phyloP scores from a whole-genome alignment of 169 alveolate genomes.

The Perkinsus marinus region DNA sequence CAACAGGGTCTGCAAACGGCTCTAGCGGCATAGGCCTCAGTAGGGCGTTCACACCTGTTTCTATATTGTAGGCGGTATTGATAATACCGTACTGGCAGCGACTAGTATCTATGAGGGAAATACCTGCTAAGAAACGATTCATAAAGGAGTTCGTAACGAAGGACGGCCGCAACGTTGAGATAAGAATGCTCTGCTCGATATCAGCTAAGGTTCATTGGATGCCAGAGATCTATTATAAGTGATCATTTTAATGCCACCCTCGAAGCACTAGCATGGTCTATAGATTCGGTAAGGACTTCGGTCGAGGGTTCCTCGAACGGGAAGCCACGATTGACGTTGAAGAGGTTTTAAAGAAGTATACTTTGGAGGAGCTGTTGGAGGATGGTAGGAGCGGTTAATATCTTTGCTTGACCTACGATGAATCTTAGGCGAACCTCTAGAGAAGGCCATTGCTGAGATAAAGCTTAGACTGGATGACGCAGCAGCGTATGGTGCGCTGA shows the following conservation, averaged over 20 bases:
- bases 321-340: neutral
- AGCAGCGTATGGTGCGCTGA: neutral
- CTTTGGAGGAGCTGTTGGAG: neutral
- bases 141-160: neutral
- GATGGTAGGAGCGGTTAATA: neutral
- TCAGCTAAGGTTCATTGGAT: neutral
- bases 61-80: neutral
- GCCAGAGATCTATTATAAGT: neutral
- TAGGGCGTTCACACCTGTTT: too few species aligned
- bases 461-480: neutral
- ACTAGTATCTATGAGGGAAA: neutral
- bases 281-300: neutral
- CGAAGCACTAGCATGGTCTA: neutral
- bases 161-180: neutral
- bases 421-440: neutral
- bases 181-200: neutral
- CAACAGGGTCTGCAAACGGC: too few species aligned
- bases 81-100: neutral
- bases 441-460: neutral
- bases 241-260: neutral
- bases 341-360: neutral
- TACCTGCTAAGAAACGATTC: neutral
- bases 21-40: too few species aligned
- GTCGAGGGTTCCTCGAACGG: neutral
- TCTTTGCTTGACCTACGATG: neutral